Conservation (phyloP, 345 rosid genomes). For the Chamaenerion angustifolium region DNA sequence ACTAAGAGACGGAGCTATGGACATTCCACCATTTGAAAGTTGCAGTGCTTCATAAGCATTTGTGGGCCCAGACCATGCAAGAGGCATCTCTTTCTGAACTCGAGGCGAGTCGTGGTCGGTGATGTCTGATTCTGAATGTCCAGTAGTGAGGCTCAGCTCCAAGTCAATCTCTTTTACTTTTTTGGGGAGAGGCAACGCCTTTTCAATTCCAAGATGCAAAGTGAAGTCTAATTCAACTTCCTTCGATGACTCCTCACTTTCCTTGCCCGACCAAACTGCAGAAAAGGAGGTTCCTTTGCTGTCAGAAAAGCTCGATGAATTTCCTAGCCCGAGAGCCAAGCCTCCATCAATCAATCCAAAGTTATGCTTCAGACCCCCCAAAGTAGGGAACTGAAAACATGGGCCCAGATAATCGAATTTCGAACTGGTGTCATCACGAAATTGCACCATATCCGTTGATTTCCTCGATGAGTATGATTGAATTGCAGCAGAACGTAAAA, state of each 20-base stretch:
- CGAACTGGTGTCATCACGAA: conserved; percentile 50
- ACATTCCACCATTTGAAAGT: conserved; percentile 22
- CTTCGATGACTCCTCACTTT: conserved; percentile 77
- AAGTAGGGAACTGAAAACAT: conserved; percentile 19
- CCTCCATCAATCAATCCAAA: conserved; percentile 43
- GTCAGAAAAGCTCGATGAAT: conserved; percentile 75
- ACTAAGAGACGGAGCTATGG: conserved; percentile 24
- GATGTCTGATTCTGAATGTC: conserved; percentile 56
- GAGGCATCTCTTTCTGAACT: conserved; percentile 26
- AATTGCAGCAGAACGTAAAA: conserved; percentile 19
- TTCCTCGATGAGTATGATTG: conserved; percentile 25
- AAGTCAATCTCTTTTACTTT: conserved; percentile 50
- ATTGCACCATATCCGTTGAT: conserved; percentile 34
- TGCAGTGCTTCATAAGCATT: conserved; percentile 27
- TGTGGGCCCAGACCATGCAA: conserved; percentile 17
- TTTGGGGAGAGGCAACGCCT: conserved; percentile 19
- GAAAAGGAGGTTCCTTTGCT: conserved; percentile 80
- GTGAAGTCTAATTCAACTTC: conserved; percentile 69
- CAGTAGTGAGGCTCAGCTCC: conserved; percentile 65
- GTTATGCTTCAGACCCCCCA: conserved; percentile 61
- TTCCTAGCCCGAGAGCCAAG: conserved; percentile 49
- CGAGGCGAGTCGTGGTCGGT: conserved; percentile 31
- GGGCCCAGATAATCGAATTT: conserved; percentile 59
- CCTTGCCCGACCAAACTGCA: conserved; percentile 66
- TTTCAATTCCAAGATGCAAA: conserved; percentile 74